A percentile compares a stretch with the other conserved stretches of the same genome.
Conservation (phyloP, 345 rosid species). For the Arabis hirsuta region DNA sequence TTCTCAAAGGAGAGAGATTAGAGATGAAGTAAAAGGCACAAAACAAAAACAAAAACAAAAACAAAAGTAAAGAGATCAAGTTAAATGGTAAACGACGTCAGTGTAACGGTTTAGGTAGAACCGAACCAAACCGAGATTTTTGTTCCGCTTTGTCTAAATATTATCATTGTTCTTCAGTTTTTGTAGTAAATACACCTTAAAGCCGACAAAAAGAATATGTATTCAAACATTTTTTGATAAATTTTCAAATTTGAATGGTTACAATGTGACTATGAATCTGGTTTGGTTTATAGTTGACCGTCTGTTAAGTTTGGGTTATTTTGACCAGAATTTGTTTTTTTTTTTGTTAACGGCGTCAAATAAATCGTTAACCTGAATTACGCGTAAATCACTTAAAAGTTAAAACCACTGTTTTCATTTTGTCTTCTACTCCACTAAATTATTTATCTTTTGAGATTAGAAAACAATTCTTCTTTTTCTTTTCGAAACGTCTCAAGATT, state of each 20-base stretch:
- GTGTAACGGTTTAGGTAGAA: conserved; percentile 1
- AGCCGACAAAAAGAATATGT: too few relatives aligned
- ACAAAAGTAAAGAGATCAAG: not conserved
- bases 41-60: not conserved
- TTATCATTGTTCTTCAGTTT: not conserved
- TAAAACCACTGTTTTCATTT: conserved; percentile 13
- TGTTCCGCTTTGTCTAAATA: conserved; percentile 16
- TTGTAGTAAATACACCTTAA: too few relatives aligned
- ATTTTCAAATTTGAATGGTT: too few relatives aligned
- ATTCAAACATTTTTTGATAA: too few relatives aligned
- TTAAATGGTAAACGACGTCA: conserved; percentile 26
- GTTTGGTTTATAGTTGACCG: not conserved
- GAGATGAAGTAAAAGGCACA: conserved; percentile 45
- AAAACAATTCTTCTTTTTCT: conserved; percentile 12
- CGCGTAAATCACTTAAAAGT: conserved; percentile 13
- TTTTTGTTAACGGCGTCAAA: conserved; percentile 26
- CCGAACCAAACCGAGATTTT: conserved; percentile 7
- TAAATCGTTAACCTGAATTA: conserved; percentile 16
- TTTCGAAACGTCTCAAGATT: conserved; percentile 17
- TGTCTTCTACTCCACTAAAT: not conserved
- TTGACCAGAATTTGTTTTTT: not conserved
- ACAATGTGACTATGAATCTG: not conserved
- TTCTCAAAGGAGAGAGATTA: conserved; percentile 46
- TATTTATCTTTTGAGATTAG: conserved; percentile 8
- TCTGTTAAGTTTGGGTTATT: conserved; percentile 22